These are phyloP conservation scores for Ichthyophthirius multifiliis DNA, from an alignment of 169 alveolate genomes.

Conservation along the genomic window DNA sequence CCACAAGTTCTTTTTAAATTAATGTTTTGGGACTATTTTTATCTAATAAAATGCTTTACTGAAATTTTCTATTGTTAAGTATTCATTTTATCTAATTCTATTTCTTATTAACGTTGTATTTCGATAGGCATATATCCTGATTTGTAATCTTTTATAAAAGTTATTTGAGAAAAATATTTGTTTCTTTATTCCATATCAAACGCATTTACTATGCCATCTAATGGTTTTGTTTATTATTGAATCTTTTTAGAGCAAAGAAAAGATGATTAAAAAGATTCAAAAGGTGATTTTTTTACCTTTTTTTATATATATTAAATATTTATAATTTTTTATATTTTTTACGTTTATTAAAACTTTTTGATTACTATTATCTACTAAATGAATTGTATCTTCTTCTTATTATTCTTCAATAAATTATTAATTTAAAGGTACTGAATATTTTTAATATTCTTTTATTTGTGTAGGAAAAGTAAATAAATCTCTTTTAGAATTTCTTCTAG, in stretches of 20 bases:
- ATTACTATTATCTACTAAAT: background rate
- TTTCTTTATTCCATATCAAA: background rate
- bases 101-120: background rate
- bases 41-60: constrained; percentile 31
- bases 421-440: background rate
- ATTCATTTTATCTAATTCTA: background rate
- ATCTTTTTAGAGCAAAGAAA: background rate
- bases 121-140: background rate
- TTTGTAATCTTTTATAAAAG: background rate
- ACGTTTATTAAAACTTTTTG: background rate
- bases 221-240: background rate
- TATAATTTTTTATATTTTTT: background rate
- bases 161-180: background rate
- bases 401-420: background rate
- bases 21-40: constrained; percentile 12
- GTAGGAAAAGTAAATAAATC: background rate
- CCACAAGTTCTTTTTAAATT: constrained; percentile 61
- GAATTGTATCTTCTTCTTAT: background rate
- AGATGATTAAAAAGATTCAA: background rate
- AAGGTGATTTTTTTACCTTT: background rate
- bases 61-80: background rate
- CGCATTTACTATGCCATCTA: background rate
- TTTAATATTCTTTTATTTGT: background rate
- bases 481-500: background rate
- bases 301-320: background rate